Evolutionary conservation across 169 alveolate species (phyloP).

Genomic region (Plasmodium inui): DNA sequence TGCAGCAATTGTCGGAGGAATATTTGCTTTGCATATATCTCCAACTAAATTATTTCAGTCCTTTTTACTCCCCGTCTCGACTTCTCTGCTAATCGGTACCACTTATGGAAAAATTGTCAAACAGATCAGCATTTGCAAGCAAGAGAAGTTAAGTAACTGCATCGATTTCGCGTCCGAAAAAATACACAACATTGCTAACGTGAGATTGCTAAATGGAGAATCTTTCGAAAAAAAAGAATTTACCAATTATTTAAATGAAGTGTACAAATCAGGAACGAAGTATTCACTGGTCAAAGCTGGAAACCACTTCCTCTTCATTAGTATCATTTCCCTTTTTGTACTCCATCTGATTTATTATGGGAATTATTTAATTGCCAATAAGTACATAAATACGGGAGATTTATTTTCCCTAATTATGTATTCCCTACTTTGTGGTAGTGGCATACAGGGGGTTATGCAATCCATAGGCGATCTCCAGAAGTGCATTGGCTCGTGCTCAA

Average conservation of each 20-base stretch:
- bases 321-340: conserved; percentile 43
- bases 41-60: conserved; percentile 48
- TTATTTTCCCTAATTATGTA: conserved; percentile 82
- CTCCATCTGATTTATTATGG: conserved; percentile 69
- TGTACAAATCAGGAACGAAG: conserved; percentile 44
- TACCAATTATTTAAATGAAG: conserved; percentile 62
- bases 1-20: conserved; percentile 57
- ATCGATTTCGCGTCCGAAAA: conserved; percentile 68
- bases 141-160: conserved; percentile 58
- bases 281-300: conserved; percentile 57
- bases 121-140: conserved; percentile 33
- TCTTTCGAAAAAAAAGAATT: conserved; percentile 58
- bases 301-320: conserved; percentile 57
- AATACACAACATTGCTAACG: conserved; percentile 42
- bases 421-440: conserved; percentile 79
- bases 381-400: conserved; percentile 81
- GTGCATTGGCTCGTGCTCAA: conserved; percentile 78
- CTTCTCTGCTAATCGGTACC: conserved; percentile 48
- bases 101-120: conserved; percentile 53
- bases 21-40: conserved; percentile 68
- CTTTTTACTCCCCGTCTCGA: conserved; percentile 49
- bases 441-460: conserved; percentile 77
- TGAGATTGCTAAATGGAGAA: conserved; percentile 57
- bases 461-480: conserved; percentile 78
- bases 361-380: conserved; percentile 47